Evolutionary conservation across 805 yeast genomes (phyloP).

Genomic region (Scheffersomyces amazonensis): DNA sequence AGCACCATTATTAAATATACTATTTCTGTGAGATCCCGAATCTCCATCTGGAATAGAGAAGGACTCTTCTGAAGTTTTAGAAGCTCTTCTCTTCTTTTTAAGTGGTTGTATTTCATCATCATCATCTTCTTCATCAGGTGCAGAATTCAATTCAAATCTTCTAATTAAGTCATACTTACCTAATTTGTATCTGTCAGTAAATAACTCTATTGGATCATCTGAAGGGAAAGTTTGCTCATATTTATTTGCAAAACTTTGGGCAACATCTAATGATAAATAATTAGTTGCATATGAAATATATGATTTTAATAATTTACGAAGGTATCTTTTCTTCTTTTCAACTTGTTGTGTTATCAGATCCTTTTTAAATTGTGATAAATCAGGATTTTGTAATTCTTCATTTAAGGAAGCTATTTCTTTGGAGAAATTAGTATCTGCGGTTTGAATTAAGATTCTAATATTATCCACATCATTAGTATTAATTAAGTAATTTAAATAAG

Average conservation of each 20-base stretch:
- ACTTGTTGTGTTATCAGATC: conserved; percentile 16
- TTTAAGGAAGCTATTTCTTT: conserved; percentile 25
- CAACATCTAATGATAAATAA: conserved; percentile 67
- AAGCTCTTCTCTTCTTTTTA: conserved; percentile 12
- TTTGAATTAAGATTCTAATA: conserved; percentile 80
- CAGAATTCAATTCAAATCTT: conserved; percentile 32
- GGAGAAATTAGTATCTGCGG: conserved; percentile 57
- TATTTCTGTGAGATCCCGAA: conserved; percentile 5
- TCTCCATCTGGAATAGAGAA: conserved; percentile 10
- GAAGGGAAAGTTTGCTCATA: conserved; percentile 66
- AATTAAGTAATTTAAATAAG: conserved; percentile 72
- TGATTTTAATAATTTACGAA: conserved; percentile 32
- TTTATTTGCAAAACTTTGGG: conserved; percentile 63
- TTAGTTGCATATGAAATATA: conserved; percentile 68
- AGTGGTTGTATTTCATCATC: conserved; percentile 11
- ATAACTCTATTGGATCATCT: conserved; percentile 41
- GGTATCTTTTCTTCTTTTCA: conserved; percentile 18
- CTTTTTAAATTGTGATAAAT: conserved; percentile 48
- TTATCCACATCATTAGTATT: conserved; percentile 65
- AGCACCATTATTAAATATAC: conserved; percentile 1
- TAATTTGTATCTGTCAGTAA: conserved; percentile 37
- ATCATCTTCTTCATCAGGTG: conserved; percentile 10
- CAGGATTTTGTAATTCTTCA: conserved; percentile 23
- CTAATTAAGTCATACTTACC: conserved; percentile 35
- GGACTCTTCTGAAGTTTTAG: conserved; percentile 3